A percentile compares a stretch with the other conserved stretches of the same genome.
Evolutionary conservation across 2,329 filamentous ascomycete genomes (phyloP).

Genomic region (Colletotrichum spinosum): DNA sequence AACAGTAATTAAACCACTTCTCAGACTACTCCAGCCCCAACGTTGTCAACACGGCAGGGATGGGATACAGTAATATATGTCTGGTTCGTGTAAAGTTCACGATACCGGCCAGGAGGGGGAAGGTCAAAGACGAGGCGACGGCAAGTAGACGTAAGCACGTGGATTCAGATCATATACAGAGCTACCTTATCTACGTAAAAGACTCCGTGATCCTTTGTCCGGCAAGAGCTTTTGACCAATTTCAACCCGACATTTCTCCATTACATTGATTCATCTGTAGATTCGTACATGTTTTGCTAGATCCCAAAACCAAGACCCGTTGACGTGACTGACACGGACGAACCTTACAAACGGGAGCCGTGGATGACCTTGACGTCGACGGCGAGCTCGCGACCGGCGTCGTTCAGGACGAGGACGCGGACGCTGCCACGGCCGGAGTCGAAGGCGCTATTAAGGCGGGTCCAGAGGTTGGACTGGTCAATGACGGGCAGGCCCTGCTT

Average conservation of each 20-base stretch:
- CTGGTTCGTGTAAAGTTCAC: background rate
- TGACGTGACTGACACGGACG: constrained; percentile 32
- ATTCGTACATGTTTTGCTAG: constrained; percentile 36
- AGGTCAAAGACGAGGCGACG: background rate
- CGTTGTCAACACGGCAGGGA: no score
- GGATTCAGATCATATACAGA: constrained; percentile 52
- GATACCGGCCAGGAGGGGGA: background rate
- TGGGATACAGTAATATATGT: background rate
- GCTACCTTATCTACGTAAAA: constrained; percentile 54
- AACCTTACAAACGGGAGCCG: constrained; percentile 72
- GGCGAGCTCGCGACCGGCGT: constrained; percentile 91
- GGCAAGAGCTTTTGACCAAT: constrained; percentile 23
- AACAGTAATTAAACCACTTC: no score
- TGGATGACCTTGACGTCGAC: constrained; percentile 99
- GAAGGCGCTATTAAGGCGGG: constrained; percentile 85
- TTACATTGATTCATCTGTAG: constrained; percentile 36
- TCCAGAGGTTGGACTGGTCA: constrained; percentile 91
- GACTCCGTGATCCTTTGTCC: constrained; percentile 38
- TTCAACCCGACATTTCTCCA: constrained; percentile 42
- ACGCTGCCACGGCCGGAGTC: constrained; percentile 93
- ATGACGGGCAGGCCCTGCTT: constrained; percentile 95
- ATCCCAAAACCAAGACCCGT: constrained; percentile 43
- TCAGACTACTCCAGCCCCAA: no score
- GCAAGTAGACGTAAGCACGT: constrained; percentile 39
- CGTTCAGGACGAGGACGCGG: constrained; percentile 94